A percentile compares a stretch with the other conserved stretches of the same genome.
Evolutionary conservation across 2,329 filamentous ascomycete genomes (phyloP).

Genomic region (Dactylellina drechsleri): DNA sequence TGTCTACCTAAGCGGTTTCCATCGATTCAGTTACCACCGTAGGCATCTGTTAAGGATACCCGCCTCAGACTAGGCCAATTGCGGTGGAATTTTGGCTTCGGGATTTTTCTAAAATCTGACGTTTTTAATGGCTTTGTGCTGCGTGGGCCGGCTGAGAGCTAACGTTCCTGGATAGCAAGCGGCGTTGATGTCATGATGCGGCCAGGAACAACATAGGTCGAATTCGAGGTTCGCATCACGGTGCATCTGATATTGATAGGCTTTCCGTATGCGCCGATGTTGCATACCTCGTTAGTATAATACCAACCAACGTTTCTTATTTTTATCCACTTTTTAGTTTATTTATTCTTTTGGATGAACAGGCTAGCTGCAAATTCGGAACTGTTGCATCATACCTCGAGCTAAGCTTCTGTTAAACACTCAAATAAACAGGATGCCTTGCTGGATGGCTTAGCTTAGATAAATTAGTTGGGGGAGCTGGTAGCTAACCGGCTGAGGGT

Average conservation of each 20-base stretch:
- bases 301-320: too few relatives aligned
- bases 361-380: constrained; percentile 30
- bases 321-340: too few relatives aligned
- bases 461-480: not conserved
- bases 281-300: too few relatives aligned
- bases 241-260: too few relatives aligned
- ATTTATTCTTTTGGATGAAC: too few relatives aligned
- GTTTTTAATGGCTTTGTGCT: constrained; percentile 16
- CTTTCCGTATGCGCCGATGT: constrained; percentile 1
- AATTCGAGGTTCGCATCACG: constrained; percentile 34
- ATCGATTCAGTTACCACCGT: not conserved
- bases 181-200: constrained; percentile 21
- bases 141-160: constrained; percentile 16
- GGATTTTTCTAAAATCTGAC: constrained; percentile 10
- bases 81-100: constrained; percentile 10
- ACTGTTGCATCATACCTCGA: constrained; percentile 28
- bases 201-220: constrained; percentile 44
- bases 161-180: constrained; percentile 22
- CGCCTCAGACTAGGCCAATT: constrained; percentile 14
- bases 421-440: not conserved
- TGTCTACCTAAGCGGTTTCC: not conserved
- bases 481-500: not conserved
- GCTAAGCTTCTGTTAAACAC: not conserved
- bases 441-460: not conserved
- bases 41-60: not conserved